phyloP scores from a whole-genome alignment of 2,329 filamentous ascomycete species.

The Diaporthe sp. region DNA sequence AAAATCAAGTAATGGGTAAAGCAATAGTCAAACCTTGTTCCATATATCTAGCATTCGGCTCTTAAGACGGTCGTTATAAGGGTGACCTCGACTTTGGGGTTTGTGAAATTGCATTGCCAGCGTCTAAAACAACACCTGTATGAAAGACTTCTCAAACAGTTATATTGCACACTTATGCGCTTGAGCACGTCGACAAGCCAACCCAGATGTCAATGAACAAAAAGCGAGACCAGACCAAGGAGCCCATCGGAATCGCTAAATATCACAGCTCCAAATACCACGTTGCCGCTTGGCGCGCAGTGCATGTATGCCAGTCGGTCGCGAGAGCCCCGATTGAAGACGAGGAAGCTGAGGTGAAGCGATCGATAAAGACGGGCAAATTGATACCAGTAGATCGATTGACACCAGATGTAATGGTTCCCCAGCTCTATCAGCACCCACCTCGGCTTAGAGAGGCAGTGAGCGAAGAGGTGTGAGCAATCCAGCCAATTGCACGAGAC shows the following conservation, averaged over 20 bases:
- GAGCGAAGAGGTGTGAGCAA: slow-evolving; percentile 24
- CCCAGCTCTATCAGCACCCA: slow-evolving; percentile 36
- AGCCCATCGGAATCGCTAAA: slow-evolving; percentile 3
- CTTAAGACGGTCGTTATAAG: slow-evolving; percentile 27
- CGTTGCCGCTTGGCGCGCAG: slow-evolving; percentile 32
- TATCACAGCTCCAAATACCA: slow-evolving; percentile 4
- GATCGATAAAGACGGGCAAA: slow-evolving; percentile 25
- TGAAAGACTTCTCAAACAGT: slow-evolving; percentile 36
- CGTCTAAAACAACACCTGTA: slow-evolving; percentile 22
- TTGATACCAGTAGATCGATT: slow-evolving; percentile 8
- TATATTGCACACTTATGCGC: slow-evolving; percentile 37
- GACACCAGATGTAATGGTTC: slow-evolving; percentile 11
- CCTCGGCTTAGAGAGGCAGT: slow-evolving; percentile 39
- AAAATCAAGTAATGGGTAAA: slow-evolving; percentile 31
- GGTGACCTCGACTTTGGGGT: slow-evolving; percentile 17
- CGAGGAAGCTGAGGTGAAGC: not conserved
- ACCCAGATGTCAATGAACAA: not conserved
- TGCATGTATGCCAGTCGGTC: not conserved
- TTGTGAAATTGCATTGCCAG: slow-evolving; percentile 30
- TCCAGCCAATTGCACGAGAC: slow-evolving; percentile 37
- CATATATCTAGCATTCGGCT: slow-evolving; percentile 21
- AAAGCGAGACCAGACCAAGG: slow-evolving; percentile 12
- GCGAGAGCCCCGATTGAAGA: not conserved
- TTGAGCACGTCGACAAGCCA: slow-evolving; percentile 18
- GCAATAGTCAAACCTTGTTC: slow-evolving; percentile 37